Evolutionary conservation across 768 basidiomycete genomes (phyloP).

Genomic region (Podaxis sp.): DNA sequence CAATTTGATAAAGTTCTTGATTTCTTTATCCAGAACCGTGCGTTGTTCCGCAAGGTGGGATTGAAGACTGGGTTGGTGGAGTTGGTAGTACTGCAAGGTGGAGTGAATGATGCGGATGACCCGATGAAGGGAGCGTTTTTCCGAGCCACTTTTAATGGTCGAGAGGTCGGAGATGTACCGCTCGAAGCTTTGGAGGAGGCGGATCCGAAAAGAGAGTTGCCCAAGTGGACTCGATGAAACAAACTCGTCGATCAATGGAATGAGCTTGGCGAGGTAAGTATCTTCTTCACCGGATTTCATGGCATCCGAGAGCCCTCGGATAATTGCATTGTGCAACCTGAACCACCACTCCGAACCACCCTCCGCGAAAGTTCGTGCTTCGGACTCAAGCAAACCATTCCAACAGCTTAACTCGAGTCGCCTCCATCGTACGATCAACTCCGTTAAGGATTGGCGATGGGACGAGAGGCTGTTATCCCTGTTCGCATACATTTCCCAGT

Average conservation of each 20-base stretch:
- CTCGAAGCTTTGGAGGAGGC: constrained; percentile 68
- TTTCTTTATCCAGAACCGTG: constrained; percentile 68
- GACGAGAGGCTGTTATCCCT: constrained; percentile 76
- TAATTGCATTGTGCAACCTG: constrained; percentile 75
- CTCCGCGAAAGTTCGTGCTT: constrained; percentile 54
- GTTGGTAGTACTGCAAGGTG: constrained; percentile 59
- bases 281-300: constrained; percentile 32
- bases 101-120: constrained; percentile 60
- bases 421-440: constrained; percentile 86
- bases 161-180: constrained; percentile 41
- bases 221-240: constrained; percentile 76
- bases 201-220: constrained; percentile 70
- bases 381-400: constrained; percentile 74
- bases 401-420: constrained; percentile 87
- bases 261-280: constrained; percentile 59
- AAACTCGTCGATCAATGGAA: constrained; percentile 81
- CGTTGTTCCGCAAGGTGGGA: constrained; percentile 56
- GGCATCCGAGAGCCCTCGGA: constrained; percentile 60
- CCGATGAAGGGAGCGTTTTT: constrained; percentile 38
- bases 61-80: constrained; percentile 51
- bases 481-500: constrained; percentile 98
- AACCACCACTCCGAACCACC: constrained; percentile 79
- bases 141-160: constrained; percentile 25
- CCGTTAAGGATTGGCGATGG: constrained; percentile 63
- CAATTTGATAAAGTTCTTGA: constrained; percentile 84